A percentile compares a stretch with the other conserved stretches of the same genome.
These are phyloP conservation scores for Thelephora aurantiotincta DNA, from an alignment of 768 basidiomycete species.

Conservation along the genomic window DNA sequence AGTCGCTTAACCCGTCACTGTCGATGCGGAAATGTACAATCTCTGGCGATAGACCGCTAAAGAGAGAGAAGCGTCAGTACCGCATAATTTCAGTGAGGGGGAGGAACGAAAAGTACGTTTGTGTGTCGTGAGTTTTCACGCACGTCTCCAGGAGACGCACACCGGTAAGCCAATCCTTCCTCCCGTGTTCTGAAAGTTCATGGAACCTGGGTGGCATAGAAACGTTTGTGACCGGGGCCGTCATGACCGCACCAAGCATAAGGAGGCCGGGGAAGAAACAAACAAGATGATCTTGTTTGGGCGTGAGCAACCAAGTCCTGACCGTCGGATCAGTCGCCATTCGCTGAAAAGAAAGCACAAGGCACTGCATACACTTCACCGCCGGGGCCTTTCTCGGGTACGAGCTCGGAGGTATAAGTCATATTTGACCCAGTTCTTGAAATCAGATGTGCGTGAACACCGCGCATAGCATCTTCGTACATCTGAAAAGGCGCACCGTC, in stretches of 20 bases:
- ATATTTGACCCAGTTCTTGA: conserved; percentile 46
- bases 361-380: conserved; percentile 21
- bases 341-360: not conserved
- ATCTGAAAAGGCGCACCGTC: conserved; percentile 37
- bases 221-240: conserved; percentile 30
- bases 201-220: conserved; percentile 54
- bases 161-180: conserved; percentile 74
- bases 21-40: conserved; percentile 74
- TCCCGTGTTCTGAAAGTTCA: conserved; percentile 45
- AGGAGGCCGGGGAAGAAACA: conserved; percentile 92
- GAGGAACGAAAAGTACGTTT: conserved; percentile 41
- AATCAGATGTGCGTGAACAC: conserved; percentile 64
- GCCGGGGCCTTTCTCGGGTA: conserved; percentile 32
- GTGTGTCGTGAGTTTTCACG: conserved; percentile 71
- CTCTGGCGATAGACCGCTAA: conserved; percentile 76
- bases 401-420: conserved; percentile 72
- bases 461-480: conserved; percentile 79
- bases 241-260: conserved; percentile 72
- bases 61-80: not conserved
- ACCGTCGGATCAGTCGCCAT: conserved; percentile 21
- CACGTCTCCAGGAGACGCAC: conserved; percentile 77
- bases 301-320: conserved; percentile 46
- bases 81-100: not conserved
- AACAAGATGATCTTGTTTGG: conserved; percentile 92
- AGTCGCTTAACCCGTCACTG: conserved; percentile 35